phyloP scores from a whole-genome alignment of 1,139 yeast species.

The Taphrina pruni region DNA sequence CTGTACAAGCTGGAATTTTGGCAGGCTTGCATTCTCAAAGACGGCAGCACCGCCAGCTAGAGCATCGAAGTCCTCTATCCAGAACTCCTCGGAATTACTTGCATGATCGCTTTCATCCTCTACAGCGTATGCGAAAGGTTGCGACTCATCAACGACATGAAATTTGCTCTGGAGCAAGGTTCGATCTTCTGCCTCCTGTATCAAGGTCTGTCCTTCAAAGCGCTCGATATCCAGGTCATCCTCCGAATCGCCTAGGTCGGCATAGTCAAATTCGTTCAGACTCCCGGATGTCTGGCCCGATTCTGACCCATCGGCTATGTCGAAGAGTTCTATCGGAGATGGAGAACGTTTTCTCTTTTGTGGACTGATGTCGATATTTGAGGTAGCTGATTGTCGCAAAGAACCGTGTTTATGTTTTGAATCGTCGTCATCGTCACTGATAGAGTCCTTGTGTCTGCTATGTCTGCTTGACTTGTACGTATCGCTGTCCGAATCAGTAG shows the following conservation, averaged over 20 bases:
- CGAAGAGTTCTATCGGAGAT: conserved; percentile 16
- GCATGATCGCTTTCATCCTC: conserved; percentile 39
- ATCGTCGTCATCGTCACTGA: conserved; percentile 9
- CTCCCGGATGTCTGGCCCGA: conserved; percentile 26
- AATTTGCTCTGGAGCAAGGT: conserved; percentile 28
- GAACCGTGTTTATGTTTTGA: background rate
- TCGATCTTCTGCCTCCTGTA: conserved; percentile 31
- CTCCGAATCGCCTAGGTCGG: conserved; percentile 32
- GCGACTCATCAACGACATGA: conserved; percentile 28
- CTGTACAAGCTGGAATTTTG: conserved; percentile 16
- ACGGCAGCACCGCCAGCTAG: conserved; percentile 26
- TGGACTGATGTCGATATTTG: conserved; percentile 12
- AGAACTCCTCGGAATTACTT: conserved; percentile 31
- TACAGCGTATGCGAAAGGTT: conserved; percentile 38
- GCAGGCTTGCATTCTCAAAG: conserved; percentile 25
- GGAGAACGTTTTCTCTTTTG: conserved; percentile 29
- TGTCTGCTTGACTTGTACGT: background rate
- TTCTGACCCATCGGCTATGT: conserved; percentile 28
- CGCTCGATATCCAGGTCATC: conserved; percentile 38
- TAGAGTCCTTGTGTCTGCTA: background rate
- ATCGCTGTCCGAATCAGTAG: conserved; percentile 16
- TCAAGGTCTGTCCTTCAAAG: conserved; percentile 17
- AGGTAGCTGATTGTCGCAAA: background rate
- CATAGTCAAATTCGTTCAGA: conserved; percentile 24
- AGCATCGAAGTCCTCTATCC: conserved; percentile 38